These are phyloP conservation scores for Aureobasidium subglaciale DNA, from an alignment of 2,329 filamentous ascomycete species.

Conservation along the genomic window DNA sequence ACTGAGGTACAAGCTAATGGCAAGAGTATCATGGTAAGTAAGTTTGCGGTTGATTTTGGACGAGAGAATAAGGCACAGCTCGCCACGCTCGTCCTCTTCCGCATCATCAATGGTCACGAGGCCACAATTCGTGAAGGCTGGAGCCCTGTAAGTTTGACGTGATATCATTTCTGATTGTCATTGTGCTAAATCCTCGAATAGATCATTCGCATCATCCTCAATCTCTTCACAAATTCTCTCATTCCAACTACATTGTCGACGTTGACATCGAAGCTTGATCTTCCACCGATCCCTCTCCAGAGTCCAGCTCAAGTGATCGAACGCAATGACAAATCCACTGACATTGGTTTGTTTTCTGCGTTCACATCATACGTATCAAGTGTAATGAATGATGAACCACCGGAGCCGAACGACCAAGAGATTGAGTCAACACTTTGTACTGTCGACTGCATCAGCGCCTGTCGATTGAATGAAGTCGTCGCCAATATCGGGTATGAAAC, in stretches of 20 bases:
- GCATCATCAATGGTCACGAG: constrained; percentile 82
- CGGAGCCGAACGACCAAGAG: constrained; percentile 94
- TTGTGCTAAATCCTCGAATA: constrained; percentile 85
- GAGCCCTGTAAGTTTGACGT: constrained; percentile 57
- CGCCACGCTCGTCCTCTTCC: constrained; percentile 90
- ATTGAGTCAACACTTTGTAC: constrained; percentile 91
- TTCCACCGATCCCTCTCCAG: constrained; percentile 80
- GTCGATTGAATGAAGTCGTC: constrained; percentile 75
- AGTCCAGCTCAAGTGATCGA: constrained; percentile 90
- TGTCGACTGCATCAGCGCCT: constrained; percentile 88
- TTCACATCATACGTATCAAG: constrained; percentile 98
- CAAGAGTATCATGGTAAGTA: constrained; percentile 95
- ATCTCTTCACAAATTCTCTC: constrained; percentile 91
- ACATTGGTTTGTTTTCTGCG: constrained; percentile 84
- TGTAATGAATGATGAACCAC: constrained; percentile 94
- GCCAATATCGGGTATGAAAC: constrained; percentile 66
- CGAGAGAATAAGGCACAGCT: constrained; percentile 89
- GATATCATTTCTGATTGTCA: constrained; percentile 66
- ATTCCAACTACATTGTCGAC: constrained; percentile 70
- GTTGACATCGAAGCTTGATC: constrained; percentile 58
- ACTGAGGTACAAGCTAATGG: constrained; percentile 91
- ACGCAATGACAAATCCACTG: constrained; percentile 66
- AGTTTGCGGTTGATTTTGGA: constrained; percentile 91
- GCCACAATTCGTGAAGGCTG: constrained; percentile 66
- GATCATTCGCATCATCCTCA: constrained; percentile 86